Base-by-base conservation (phyloP, 2,329 filamentous ascomycete genomes). In the Fusarium xyrophilum region DNA sequence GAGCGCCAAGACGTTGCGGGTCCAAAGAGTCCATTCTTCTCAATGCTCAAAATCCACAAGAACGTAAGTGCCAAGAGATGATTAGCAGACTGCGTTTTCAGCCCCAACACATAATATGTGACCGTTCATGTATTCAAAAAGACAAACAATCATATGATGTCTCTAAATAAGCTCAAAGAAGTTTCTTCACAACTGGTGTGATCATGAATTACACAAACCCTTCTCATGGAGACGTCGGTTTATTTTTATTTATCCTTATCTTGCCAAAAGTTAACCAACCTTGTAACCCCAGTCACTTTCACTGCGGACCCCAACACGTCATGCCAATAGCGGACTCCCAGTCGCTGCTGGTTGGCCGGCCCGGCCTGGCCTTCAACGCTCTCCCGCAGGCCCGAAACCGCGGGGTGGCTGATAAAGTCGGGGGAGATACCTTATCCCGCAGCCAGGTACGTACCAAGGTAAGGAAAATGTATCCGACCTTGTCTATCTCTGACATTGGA, bases 361-460 rank as follows among this genome's bases (percentile, higher is more conserved):
- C 40, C 54, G 35, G 54, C 36, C 39, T 54, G 35, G 54, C 36
- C 39, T 54, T n/a, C 55, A 44, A 43, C 43, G 33, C 38, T 67
- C 50, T 64, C 67, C 67, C 64, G 53, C 63, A 65, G 40, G 47
- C 50, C 44, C 39, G 48, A 60, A 62, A 71, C 71, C 56, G 71
- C 69, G 71, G 71, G 71, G 69, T 69, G 62, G 56, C 63, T 73
- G 69, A 71, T 66, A 70, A 68, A 38, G 46, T 47, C 46, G 56
- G 56, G 44, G 35, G 28, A 54, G 33, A 30, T 36, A n/a, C n/a
- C n/a, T n/a, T n/a, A 60, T 54, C 46, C 46, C 46, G 44, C 35
- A 54, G 33, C 14, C 23, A n/a, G n/a, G n/a, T 12, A 32, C 30
- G 13, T 19, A 19, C 10, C 1, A 7, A 36, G 35, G 35, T 8